A percentile compares a stretch with the other conserved stretches of the same genome.
Conservation (phyloP, 2,329 filamentous ascomycete genomes). For the Monosporascus sp. region DNA sequence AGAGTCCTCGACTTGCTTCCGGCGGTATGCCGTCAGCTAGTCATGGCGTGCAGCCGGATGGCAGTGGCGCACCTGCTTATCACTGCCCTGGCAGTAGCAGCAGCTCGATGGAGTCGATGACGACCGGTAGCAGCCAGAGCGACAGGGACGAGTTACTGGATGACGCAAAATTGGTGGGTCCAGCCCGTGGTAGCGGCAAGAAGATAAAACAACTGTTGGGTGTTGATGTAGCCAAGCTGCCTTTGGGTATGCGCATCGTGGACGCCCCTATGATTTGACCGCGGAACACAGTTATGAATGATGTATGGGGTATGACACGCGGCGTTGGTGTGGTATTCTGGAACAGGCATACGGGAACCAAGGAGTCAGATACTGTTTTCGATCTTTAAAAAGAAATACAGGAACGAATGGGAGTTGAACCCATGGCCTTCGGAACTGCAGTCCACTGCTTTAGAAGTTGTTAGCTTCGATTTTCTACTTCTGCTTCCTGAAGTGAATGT, state of each 20-base stretch:
- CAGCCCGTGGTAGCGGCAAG: background rate
- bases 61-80: background rate
- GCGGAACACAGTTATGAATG: background rate
- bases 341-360: too few relatives aligned
- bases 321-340: too few relatives aligned
- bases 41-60: background rate
- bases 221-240: background rate
- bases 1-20: background rate
- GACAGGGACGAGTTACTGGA: constrained; percentile 19
- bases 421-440: too few relatives aligned
- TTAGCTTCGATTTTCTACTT: too few relatives aligned
- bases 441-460: too few relatives aligned
- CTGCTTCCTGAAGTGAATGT: too few relatives aligned
- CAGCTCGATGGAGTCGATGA: constrained; percentile 25
- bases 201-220: background rate
- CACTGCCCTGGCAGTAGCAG: constrained; percentile 8
- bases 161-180: background rate
- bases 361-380: too few relatives aligned
- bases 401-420: too few relatives aligned
- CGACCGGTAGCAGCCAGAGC: constrained; percentile 20
- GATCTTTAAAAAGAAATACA: too few relatives aligned
- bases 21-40: too few relatives aligned
- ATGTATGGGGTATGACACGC: background rate
- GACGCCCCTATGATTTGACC: background rate
- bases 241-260: background rate